Conservation (phyloP, 2,329 filamentous ascomycete genomes). For the Colletotrichum melonis region DNA sequence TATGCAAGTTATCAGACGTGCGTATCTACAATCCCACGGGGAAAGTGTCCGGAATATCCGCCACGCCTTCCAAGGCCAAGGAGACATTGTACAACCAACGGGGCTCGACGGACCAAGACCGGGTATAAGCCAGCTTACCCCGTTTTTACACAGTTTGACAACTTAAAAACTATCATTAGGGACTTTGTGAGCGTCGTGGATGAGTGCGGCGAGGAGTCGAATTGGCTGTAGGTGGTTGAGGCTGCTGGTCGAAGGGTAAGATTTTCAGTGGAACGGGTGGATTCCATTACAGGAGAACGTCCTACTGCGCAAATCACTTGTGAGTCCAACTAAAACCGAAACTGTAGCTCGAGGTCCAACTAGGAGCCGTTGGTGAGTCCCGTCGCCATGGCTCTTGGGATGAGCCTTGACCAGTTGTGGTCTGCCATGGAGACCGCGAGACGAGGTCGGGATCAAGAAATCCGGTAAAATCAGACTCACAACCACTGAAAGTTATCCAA, state of each 20-base stretch:
- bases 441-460: background rate
- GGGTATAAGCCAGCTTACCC: slow-evolving; percentile 10
- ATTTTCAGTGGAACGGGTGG: background rate
- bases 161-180: background rate
- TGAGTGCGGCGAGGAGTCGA: background rate
- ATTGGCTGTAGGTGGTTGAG: background rate
- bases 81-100: background rate
- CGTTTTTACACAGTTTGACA: background rate
- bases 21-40: slow-evolving; percentile 2
- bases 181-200: background rate
- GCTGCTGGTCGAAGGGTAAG: background rate
- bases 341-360: background rate
- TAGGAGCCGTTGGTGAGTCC: background rate
- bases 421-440: background rate
- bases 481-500: background rate
- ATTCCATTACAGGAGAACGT: background rate
- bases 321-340: background rate
- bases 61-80: background rate
- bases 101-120: background rate
- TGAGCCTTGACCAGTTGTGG: background rate
- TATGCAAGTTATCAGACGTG: slow-evolving; percentile 15
- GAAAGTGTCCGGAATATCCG: background rate
- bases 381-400: background rate
- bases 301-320: background rate
- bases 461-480: background rate